These are phyloP conservation scores for Leccinum longicurvipes DNA, from an alignment of 768 basidiomycete genomes.

Conservation along the genomic window DNA sequence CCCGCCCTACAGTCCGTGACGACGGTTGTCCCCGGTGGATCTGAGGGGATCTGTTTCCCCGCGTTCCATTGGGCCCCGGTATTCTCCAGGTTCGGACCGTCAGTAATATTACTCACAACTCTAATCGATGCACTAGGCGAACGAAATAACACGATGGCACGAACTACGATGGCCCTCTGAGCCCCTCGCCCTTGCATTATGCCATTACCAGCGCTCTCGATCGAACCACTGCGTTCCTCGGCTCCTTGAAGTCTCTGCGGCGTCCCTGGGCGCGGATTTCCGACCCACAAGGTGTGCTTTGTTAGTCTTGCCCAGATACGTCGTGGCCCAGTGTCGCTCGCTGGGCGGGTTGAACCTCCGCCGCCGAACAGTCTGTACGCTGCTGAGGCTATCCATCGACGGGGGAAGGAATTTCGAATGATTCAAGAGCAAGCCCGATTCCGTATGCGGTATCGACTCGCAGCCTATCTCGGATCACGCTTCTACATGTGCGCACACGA, in stretches of 20 bases:
- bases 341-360: no score
- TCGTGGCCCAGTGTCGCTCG: no score
- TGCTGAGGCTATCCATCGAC: not conserved
- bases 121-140: not conserved
- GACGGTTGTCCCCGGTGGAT: not conserved
- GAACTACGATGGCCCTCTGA: not conserved
- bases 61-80: not conserved
- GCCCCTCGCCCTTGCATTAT: not conserved
- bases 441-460: not conserved
- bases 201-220: not conserved
- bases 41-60: not conserved
- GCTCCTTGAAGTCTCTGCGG: no score
- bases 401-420: not conserved
- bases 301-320: no score
- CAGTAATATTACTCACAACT: not conserved
- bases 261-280: no score
- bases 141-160: not conserved
- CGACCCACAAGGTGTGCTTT: no score
- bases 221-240: not conserved
- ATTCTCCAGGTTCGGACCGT: not conserved
- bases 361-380: not conserved
- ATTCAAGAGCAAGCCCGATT: not conserved
- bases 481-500: no score
- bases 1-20: not conserved
- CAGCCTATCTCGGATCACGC: no score